Evolutionary conservation across 1,139 yeast species (phyloP).

Genomic region (Hemisphaericaspora xylanilytica): DNA sequence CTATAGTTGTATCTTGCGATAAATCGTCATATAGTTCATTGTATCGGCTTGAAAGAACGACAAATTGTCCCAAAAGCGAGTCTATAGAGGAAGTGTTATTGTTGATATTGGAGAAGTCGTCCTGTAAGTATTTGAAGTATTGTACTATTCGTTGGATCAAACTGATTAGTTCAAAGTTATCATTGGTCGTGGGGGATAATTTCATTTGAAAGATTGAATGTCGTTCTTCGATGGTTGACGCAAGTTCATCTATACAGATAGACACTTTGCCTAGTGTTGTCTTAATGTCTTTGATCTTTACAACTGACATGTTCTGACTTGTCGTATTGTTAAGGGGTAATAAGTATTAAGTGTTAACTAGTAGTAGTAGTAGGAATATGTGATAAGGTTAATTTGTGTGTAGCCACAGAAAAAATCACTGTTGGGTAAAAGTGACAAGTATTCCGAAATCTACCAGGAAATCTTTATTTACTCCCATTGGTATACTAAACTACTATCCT

Average conservation of each 20-base stretch:
- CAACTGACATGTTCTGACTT: slow-evolving; percentile 3
- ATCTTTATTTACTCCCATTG: too few species aligned
- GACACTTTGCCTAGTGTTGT: slow-evolving; percentile 16
- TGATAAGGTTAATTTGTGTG: not conserved
- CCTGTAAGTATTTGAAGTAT: slow-evolving; percentile 29
- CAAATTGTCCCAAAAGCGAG: slow-evolving; percentile 1
- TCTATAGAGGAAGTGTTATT: slow-evolving; percentile 1
- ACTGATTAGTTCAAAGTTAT: slow-evolving; percentile 50
- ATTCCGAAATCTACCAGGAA: too few species aligned
- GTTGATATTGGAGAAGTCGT: slow-evolving; percentile 23
- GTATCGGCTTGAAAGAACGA: slow-evolving; percentile 17
- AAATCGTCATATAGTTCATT: slow-evolving; percentile 21
- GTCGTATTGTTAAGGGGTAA: too few species aligned
- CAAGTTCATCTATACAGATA: slow-evolving; percentile 27
- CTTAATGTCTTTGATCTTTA: slow-evolving; percentile 15
- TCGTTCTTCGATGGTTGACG: slow-evolving; percentile 49
- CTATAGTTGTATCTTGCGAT: slow-evolving; percentile 28
- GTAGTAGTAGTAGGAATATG: too few species aligned
- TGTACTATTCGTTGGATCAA: slow-evolving; percentile 37
- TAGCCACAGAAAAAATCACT: too few species aligned
- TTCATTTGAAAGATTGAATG: slow-evolving; percentile 42
- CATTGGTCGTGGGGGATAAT: slow-evolving; percentile 52
- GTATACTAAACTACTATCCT: too few species aligned
- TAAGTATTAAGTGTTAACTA: too few species aligned
- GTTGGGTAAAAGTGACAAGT: too few species aligned